Evolutionary conservation across 2,329 filamentous ascomycete genomes (phyloP), one percentile per base, ranked within the genome.

Genomic region (Leptoxyphium fumago): DNA sequence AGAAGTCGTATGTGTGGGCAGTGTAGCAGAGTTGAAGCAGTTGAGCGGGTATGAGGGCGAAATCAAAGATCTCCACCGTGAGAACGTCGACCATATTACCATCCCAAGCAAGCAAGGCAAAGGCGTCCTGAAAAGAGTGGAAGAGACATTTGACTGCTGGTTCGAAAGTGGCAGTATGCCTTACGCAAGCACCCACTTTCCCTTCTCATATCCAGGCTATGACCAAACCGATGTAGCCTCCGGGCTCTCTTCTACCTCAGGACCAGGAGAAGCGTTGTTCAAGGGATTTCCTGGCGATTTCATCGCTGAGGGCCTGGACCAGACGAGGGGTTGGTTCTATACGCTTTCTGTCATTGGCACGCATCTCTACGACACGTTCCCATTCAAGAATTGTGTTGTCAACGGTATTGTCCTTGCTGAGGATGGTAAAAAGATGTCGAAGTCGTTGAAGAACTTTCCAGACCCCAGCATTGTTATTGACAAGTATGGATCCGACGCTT

Each of bases 361-460:
- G 7, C 84, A 94, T 60, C 73, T 95, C 3, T 94, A 91, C 55
- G 83, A 83, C 38, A 75, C 78, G 30, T 77, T 87, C 2, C 87
- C 89, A 0, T 95, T 94, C 72, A 80, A 91, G 66, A 95, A 94
- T 61, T 93, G 86, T 55, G 84, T 95, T n/a, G 87, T 94, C 49
- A 95, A 94, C 59, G 88, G 88, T 41, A 91, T 94, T 49, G 87
- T 95, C 4, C 73, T 95, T 36, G 88, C 88, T 1, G 87, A 94
- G 61, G 86, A 94, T 57, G 89, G 89, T 45, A 95, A 94, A 72
- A 96, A 96, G 72, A 96, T 96, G 89, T 94, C 87, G 6, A 96
- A 96, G 67, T 78, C 89, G 43, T 71, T 94, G 46, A 93, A 95
- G 69, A 96, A 96, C 65, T 96, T 94, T 63, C 89, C 89, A 0